Base-by-base conservation (phyloP, 2,329 filamentous ascomycete species). In the Nothopassalora personata region DNA sequence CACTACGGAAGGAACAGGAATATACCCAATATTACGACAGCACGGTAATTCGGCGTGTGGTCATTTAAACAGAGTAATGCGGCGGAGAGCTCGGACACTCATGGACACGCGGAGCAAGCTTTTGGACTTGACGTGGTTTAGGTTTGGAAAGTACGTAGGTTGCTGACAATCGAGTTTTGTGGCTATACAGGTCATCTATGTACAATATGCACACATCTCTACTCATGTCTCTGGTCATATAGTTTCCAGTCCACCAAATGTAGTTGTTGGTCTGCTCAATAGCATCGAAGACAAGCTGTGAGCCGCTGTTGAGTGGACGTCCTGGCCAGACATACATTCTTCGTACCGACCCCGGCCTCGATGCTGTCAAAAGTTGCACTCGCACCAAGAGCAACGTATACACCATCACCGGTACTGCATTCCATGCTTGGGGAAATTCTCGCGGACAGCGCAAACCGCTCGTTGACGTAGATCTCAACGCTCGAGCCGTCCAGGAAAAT, bases 401-500 rank as follows among this genome's bases (percentile, higher is more conserved):
- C 67, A 46, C 77, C 76, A 43, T 75, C 74, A 6, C 74, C 75
- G 1, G 72, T 75, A 56, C 75, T 77, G 63, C 78, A 78, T 23
- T 67, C 69, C 58, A 74, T 73, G 33, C 68, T 69, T 10, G 78
- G 78, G 61, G 80, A 81, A 48, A 80, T 76, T 39, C 78, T 72
- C 4, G 77, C 78, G 0, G 72, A 68, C 39, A 75, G 63, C 1
- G 72, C 71, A 19, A 75, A 75, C n/a, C 74, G 68, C 33, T 73
- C 76, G 59, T 80, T 80, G 46, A 79, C 67, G 61, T 77, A 79
- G 28, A 81, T 65, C 66, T 81, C 79, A 0, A 79, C 67, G 27
- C 80, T 67, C 0, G 75, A 78, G 27, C 78, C 78, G 58, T 81
- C 79, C 45, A 80, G 64, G 66, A 77, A 80, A 58, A 80, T 69